Base-by-base conservation (phyloP, 768 basidiomycete species). In the Mycena albidolilacea region DNA sequence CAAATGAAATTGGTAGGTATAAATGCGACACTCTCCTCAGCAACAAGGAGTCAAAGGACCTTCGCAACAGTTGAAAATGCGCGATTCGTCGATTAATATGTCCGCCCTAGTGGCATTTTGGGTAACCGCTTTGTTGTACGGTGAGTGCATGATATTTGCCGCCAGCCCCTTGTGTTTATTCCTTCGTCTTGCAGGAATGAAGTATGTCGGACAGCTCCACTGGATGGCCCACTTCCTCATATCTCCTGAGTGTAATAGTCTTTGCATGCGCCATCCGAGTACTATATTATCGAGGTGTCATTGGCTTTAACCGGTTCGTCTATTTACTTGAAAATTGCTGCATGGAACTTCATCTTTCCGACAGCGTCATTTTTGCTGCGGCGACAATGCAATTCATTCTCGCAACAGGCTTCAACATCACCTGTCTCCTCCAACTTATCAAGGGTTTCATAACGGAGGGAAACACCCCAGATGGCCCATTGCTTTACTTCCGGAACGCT, bases 231-330 rank as follows among this genome's bases (percentile, higher is more conserved):
- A 23, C n/a, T 55, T 57, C 55, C 30, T 15, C 8, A 15, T 30
- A 35, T 37, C 17, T 35, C 23, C 30, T 12, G 14, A 57, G 55
- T 37, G 30, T 57, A 5, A 35, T 57, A 15, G 23, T 57, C 10
- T 57, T 35, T 57, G 55, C 30, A 15, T 57, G 30, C 30, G 23
- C 23, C 10, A 35, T 57, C 14, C 55, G 55, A 37, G 55, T 57
- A 35, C 55, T 57, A 14, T 37, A 37, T 57, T 35, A 57, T 35
- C 23, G 55, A 15, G 30, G 55, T 15, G 9, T 57, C 23, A 35
- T 37, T 37, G 55, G 55, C 23, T 57, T 57, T 14, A 57, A 57
- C 30, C 55, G 55, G 55, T 57, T 30, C 14, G 55, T 57, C 30
- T 57, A 30, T 57, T 57, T 15, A 37, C 30, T 15, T 57, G 23